Base-by-base conservation (phyloP, 139 green algal genomes). In the Chlamydomonas schloesseri region DNA sequence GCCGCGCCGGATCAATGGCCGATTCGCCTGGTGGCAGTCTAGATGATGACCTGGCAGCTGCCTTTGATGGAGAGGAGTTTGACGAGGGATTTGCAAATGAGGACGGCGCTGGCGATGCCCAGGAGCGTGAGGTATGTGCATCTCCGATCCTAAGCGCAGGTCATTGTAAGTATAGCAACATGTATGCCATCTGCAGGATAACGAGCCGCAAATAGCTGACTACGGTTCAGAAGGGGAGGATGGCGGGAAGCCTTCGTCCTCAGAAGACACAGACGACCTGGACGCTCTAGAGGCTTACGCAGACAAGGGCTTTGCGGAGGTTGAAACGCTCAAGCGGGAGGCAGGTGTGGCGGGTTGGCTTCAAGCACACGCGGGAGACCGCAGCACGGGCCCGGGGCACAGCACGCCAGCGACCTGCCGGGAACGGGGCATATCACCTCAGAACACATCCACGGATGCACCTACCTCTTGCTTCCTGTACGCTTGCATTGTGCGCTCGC, bases 1-100 rank as follows among this genome's bases (percentile, higher is more conserved):
- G n/a, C n/a, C 42, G 42, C 42, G 8, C 42, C 5, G 8, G 42
- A 50, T 5, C 42, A 5, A 64, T 64, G 55, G 55, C 18, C 20
- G 36, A 82, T 42, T 58, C 58, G 9, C 75, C 36, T 0, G 33
- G 36, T 42, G 29, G 26, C 21, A 83, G 77, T 42, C 55, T 53
- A 50, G 78, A 84, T 53, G 78, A 84, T 67, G 78, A 65, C 13
- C 78, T 84, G 29, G 78, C 78, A 4, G 78, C 78, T 31, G 78
- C 78, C 13, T 84, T 84, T 55, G 78, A 84, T 24, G 78, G 58
- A 33, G 71, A 34, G 26, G 71, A 34, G 26, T 84, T 84, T 75
- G 78, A 71, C 1, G 65, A 46, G 17, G 31, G 46, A 13, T 3
- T 28, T 24, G 65, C 14, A 20, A n/a, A 71, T 5, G 65, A 37